phyloP scores from a whole-genome alignment of 2,329 filamentous ascomycete genomes.

The Aaosphaeria pasadenensis region DNA sequence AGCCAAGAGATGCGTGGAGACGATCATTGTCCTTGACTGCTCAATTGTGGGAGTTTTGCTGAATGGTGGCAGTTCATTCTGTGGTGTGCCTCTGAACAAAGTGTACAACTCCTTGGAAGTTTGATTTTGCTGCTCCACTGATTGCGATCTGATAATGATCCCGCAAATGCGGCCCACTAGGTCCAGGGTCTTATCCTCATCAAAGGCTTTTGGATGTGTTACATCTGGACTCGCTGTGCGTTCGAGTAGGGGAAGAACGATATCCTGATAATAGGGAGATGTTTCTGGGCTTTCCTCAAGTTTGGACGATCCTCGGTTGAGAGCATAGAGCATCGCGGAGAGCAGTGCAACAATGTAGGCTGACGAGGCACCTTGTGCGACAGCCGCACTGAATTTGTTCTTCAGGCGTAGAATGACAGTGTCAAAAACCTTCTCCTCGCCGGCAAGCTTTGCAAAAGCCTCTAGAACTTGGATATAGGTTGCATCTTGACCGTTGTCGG shows the following conservation, averaged over 20 bases:
- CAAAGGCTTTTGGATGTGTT: constrained; percentile 29
- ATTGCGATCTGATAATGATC: constrained; percentile 55
- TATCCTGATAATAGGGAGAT: constrained; percentile 46
- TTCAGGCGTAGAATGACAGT: constrained; percentile 61
- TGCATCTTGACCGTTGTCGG: constrained; percentile 44
- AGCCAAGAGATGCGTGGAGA: constrained; percentile 58
- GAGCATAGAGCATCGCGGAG: constrained; percentile 60
- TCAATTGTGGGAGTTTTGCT: constrained; percentile 23
- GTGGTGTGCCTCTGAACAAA: constrained; percentile 43
- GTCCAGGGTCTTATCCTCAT: constrained; percentile 55
- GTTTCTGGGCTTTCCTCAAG: constrained; percentile 43
- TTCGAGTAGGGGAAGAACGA: constrained; percentile 42
- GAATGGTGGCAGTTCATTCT: constrained; percentile 31
- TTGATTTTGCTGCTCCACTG: constrained; percentile 48
- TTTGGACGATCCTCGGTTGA: constrained; percentile 54
- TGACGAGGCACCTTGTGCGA: constrained; percentile 50
- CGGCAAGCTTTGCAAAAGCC: constrained; percentile 62
- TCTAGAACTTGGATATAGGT: constrained; percentile 58
- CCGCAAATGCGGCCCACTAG: constrained; percentile 60
- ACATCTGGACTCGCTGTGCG: constrained; percentile 32
- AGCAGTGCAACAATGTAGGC: constrained; percentile 59
- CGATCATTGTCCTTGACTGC: constrained; percentile 49
- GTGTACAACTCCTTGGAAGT: constrained; percentile 55
- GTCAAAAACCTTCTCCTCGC: constrained; percentile 61
- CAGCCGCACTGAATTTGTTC: constrained; percentile 59